Percentiles rank a stretch among this genome's conserved stretches.
Evolutionary conservation across 257 asterid species (phyloP).

Genomic region (Nicotiana attenuata): DNA sequence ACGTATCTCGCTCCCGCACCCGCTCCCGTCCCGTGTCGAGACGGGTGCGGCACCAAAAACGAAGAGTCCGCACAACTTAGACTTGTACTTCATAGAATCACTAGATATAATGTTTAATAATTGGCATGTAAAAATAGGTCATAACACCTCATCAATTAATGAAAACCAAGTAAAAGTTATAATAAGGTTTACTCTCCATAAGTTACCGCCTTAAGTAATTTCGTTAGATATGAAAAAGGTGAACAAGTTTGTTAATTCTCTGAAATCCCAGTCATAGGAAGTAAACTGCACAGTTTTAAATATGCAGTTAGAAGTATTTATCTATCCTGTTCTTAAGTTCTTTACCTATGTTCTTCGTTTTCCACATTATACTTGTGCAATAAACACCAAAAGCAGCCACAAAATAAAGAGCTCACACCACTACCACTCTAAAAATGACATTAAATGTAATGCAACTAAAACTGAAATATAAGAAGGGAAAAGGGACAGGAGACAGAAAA

Average conservation of each 20-base stretch:
- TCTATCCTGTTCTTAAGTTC: not conserved
- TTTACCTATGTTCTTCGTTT: not conserved
- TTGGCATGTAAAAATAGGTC: not conserved
- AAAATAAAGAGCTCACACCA: not conserved
- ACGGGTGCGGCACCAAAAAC: too few relatives aligned
- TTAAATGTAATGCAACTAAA: not conserved
- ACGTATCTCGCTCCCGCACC: too few relatives aligned
- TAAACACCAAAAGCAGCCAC: not conserved
- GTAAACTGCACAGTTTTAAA: not conserved
- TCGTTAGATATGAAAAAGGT: not conserved
- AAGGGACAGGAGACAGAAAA: not conserved
- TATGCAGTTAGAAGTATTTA: not conserved
- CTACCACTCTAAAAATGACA: not conserved
- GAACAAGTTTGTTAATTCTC: not conserved
- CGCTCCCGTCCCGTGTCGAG: too few relatives aligned
- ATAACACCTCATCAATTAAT: not conserved
- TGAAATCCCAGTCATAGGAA: not conserved
- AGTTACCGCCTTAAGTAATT: not conserved
- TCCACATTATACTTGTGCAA: not conserved
- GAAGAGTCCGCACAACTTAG: too few relatives aligned
- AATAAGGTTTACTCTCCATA: not conserved
- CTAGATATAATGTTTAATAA: not conserved
- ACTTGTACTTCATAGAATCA: not conserved
- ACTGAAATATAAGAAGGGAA: not conserved
- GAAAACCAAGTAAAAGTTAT: not conserved